Conservation (phyloP, 2,329 filamentous ascomycete genomes). For the Colletotrichum echinochloae region DNA sequence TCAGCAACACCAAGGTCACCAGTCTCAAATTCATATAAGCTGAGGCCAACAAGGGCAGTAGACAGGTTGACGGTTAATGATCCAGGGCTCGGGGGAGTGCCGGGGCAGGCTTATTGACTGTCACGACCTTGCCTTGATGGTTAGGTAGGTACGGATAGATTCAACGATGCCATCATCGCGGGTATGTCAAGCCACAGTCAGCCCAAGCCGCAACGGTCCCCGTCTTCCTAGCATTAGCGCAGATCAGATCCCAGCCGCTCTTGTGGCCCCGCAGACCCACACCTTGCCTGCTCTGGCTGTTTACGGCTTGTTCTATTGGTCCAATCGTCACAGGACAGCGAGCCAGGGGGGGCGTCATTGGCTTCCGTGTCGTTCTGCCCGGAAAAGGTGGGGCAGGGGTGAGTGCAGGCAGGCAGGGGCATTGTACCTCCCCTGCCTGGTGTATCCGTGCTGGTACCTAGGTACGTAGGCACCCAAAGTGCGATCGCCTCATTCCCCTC, state of each 20-base stretch:
- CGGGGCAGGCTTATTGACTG: too few relatives aligned
- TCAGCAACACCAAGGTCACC: too few relatives aligned
- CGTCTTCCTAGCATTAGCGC: conserved; percentile 37
- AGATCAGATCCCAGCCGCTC: conserved; percentile 39
- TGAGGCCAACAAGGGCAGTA: too few relatives aligned
- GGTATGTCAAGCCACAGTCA: too few relatives aligned
- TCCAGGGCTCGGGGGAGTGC: too few relatives aligned
- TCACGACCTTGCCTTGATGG: too few relatives aligned
- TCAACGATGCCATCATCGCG: too few relatives aligned
- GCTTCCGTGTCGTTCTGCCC: not conserved
- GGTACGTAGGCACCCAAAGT: not conserved
- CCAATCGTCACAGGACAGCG: not conserved
- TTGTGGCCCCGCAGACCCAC: not conserved
- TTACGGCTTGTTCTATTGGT: conserved; percentile 5
- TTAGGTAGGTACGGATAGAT: too few relatives aligned
- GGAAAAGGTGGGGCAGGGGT: not conserved
- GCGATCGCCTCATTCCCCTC: conserved; percentile 22
- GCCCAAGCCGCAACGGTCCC: too few relatives aligned
- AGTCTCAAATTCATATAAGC: too few relatives aligned
- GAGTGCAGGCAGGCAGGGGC: not conserved
- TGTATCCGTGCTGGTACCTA: too few relatives aligned
- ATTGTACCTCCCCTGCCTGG: not conserved
- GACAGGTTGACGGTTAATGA: too few relatives aligned
- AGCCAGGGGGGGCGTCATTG: not conserved
- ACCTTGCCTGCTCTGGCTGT: not conserved